These are phyloP conservation scores for Ophiostoma quercus DNA, from an alignment of 2,329 filamentous ascomycete species.

Conservation along the genomic window DNA sequence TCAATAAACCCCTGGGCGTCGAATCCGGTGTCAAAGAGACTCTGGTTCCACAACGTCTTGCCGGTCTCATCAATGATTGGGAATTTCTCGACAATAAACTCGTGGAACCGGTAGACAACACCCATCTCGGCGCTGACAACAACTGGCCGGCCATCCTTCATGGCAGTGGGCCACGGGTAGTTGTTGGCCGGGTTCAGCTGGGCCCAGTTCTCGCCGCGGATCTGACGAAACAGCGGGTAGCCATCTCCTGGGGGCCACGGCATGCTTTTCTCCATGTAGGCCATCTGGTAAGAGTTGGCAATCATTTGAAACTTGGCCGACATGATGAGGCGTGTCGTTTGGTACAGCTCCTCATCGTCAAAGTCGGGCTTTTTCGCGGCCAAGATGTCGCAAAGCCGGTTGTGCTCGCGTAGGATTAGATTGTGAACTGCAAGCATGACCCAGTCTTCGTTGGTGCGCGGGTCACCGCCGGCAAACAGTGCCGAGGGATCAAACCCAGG, in stretches of 20 bases:
- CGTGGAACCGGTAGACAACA: conserved; percentile 27
- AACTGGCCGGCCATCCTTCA: conserved; percentile 23
- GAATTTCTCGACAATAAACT: conserved; percentile 25
- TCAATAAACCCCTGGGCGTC: conserved; percentile 25
- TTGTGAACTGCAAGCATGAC: conserved; percentile 25
- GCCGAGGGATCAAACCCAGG: conserved; percentile 15
- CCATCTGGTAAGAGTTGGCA: conserved; percentile 27
- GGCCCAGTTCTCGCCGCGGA: conserved; percentile 23
- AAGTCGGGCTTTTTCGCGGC: conserved; percentile 20
- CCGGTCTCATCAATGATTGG: conserved; percentile 24
- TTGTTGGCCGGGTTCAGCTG: conserved; percentile 26
- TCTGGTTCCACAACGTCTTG: conserved; percentile 23
- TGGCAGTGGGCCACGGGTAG: conserved; percentile 25
- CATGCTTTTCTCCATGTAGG: conserved; percentile 26
- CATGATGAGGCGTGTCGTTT: conserved; percentile 25
- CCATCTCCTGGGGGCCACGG: conserved; percentile 26
- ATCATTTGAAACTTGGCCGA: conserved; percentile 26
- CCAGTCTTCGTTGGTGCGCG: conserved; percentile 28
- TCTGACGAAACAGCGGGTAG: conserved; percentile 25
- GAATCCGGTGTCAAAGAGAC: conserved; percentile 25
- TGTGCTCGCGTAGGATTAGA: conserved; percentile 26
- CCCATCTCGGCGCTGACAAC: conserved; percentile 26
- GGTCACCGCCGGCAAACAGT: conserved; percentile 26
- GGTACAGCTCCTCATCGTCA: conserved; percentile 26
- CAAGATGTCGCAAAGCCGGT: conserved; percentile 25